Evolutionary conservation across 2,329 filamentous ascomycete species (phyloP).

Genomic region (Colletotrichum theobromicola): DNA sequence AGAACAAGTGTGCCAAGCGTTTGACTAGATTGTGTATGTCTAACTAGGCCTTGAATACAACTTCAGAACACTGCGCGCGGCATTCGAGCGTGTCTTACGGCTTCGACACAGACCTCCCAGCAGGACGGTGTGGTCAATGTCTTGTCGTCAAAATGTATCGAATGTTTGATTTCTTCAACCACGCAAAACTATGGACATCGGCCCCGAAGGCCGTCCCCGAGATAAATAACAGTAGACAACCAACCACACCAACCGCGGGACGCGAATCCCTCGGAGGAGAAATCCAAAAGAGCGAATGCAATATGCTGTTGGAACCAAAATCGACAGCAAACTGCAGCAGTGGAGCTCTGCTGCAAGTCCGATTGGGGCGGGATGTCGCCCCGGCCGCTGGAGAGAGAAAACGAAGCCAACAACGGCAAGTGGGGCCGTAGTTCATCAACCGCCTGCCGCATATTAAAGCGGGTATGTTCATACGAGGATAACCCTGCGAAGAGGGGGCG

Average conservation of each 20-base stretch:
- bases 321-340: not conserved
- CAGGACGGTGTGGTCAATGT: not conserved
- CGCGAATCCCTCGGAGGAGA: not conserved
- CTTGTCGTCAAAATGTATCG: not conserved
- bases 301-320: not conserved
- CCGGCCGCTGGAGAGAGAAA: not conserved
- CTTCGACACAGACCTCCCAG: not conserved
- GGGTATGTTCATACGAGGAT: not conserved
- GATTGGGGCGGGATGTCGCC: not conserved
- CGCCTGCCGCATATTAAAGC: not conserved
- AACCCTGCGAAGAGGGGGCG: not conserved
- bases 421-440: not conserved
- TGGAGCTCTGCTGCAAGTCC: not conserved
- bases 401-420: not conserved
- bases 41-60: not conserved
- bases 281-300: not conserved
- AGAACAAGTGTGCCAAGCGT: not conserved
- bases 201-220: not conserved
- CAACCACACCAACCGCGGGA: not conserved
- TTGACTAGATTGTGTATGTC: not conserved
- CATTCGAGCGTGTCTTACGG: not conserved
- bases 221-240: not conserved
- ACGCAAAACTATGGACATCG: not conserved
- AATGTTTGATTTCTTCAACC: not conserved
- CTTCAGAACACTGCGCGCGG: accelerated